Conservation (phyloP, 2,329 filamentous ascomycete species). For the Trichoderma sp. region DNA sequence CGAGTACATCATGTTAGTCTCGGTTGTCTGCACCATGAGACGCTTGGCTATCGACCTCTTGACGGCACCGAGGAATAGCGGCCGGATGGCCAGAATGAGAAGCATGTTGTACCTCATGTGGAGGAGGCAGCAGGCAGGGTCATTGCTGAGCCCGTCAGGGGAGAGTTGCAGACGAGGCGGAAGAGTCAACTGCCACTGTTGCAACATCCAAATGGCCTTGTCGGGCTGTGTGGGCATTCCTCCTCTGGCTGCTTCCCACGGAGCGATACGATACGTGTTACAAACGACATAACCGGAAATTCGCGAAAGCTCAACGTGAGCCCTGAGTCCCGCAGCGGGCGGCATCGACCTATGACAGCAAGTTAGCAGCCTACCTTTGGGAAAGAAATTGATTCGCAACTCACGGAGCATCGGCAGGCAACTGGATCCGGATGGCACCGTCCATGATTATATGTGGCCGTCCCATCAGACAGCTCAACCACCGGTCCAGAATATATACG, state of each 20-base stretch:
- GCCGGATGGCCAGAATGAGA: slow-evolving; percentile 50
- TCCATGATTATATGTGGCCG: slow-evolving; percentile 49
- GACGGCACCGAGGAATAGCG: slow-evolving; percentile 49
- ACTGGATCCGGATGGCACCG: slow-evolving; percentile 47
- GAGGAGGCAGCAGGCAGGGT: slow-evolving; percentile 46
- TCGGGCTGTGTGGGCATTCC: slow-evolving; percentile 38
- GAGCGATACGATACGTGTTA: slow-evolving; percentile 47
- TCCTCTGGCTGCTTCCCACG: slow-evolving; percentile 30
- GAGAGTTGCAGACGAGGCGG: slow-evolving; percentile 42
- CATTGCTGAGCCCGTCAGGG: slow-evolving; percentile 38
- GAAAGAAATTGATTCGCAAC: slow-evolving; percentile 26
- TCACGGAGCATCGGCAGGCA: slow-evolving; percentile 45
- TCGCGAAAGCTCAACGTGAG: slow-evolving; percentile 48
- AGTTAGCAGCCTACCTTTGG: not conserved
- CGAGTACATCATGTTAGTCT: slow-evolving; percentile 28
- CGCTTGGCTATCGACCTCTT: slow-evolving; percentile 49
- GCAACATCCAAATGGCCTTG: slow-evolving; percentile 44
- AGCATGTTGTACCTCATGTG: slow-evolving; percentile 56
- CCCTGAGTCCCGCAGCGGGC: slow-evolving; percentile 45
- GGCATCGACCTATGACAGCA: slow-evolving; percentile 42
- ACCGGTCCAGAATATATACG: slow-evolving; percentile 52
- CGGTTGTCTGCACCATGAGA: slow-evolving; percentile 33
- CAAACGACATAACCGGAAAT: slow-evolving; percentile 52
- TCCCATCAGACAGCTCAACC: slow-evolving; percentile 51
- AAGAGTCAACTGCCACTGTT: slow-evolving; percentile 43